Evolutionary conservation across 2,329 filamentous ascomycete species (phyloP).

Genomic region (Coccinonectria pachysandricola): DNA sequence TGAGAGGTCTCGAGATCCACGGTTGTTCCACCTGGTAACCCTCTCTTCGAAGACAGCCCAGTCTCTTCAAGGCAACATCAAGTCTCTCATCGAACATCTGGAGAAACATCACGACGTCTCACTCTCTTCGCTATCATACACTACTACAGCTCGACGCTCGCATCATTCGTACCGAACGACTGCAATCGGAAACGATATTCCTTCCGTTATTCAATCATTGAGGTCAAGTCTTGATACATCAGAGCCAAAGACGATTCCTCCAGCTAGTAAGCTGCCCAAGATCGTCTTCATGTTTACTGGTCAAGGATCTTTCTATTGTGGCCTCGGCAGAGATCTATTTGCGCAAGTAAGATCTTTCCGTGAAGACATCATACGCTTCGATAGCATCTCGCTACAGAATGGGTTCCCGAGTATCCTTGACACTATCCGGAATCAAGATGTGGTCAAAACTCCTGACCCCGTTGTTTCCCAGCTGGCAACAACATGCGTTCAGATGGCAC

Average conservation of each 20-base stretch:
- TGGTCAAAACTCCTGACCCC: constrained; percentile 31
- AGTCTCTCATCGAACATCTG: constrained; percentile 44
- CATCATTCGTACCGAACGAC: constrained; percentile 49
- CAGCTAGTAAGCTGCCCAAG: constrained; percentile 8
- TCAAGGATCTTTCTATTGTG: constrained; percentile 29
- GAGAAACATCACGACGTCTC: constrained; percentile 38
- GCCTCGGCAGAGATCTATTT: constrained; percentile 25
- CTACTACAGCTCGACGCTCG: constrained; percentile 54
- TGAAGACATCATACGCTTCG: constrained; percentile 21
- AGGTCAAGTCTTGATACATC: constrained; percentile 4
- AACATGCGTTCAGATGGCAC: constrained; percentile 29
- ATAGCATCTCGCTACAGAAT: constrained; percentile 20
- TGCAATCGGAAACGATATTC: constrained; percentile 23
- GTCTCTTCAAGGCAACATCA: constrained; percentile 48
- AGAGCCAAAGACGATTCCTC: constrained; percentile 9
- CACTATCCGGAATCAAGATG: no score
- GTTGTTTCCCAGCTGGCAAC: constrained; percentile 28
- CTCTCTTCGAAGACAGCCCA: constrained; percentile 46
- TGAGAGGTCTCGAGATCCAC: constrained; percentile 34
- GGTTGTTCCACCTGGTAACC: constrained; percentile 47
- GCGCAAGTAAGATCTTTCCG: constrained; percentile 22
- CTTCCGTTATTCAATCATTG: constrained; percentile 5
- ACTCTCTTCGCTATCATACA: constrained; percentile 53
- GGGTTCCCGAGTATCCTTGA: constrained; percentile 30
- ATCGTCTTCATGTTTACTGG: constrained; percentile 36